Evolutionary conservation across 2,329 filamentous ascomycete genomes (phyloP).

Genomic region (Trichoderma koningiopsis): DNA sequence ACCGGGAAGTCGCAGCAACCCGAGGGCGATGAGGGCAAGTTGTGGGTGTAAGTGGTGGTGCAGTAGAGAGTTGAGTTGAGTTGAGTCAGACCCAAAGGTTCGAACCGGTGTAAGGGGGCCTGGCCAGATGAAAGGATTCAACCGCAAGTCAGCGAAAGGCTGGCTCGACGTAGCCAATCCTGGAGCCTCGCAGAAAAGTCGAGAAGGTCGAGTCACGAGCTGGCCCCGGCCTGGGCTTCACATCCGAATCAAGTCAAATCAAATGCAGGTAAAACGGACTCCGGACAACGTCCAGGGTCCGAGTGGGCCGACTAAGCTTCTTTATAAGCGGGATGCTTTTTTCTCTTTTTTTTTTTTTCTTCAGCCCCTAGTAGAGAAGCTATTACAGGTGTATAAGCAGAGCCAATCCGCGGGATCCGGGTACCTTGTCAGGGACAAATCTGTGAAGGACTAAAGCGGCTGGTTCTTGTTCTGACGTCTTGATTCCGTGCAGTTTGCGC

Average conservation of each 20-base stretch:
- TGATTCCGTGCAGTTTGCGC: neutral
- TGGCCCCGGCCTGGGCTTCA: neutral
- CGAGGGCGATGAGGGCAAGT: conserved; percentile 4
- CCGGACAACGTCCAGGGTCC: conserved; percentile 19
- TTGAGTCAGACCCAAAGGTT: neutral
- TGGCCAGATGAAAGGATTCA: neutral
- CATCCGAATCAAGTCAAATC: neutral
- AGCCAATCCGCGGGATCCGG: conserved; percentile 12
- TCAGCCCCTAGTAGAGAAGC: conserved; percentile 1
- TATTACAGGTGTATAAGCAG: neutral
- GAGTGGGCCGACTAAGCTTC: conserved; percentile 22
- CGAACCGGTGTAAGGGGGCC: neutral
- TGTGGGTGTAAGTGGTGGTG: neutral
- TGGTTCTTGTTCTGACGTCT: neutral
- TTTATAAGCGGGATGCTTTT: conserved; percentile 13
- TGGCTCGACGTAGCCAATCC: neutral
- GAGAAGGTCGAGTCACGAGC: conserved; percentile 14
- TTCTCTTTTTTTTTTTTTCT: neutral
- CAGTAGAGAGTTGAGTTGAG: neutral
- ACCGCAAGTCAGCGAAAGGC: neutral
- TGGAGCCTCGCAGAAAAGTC: conserved; percentile 1
- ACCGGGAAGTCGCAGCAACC: conserved; percentile 19
- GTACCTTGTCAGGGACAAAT: neutral
- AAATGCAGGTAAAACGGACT: conserved; percentile 9
- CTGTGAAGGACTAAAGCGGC: neutral